Percentiles rank a stretch among this genome's conserved stretches.
Evolutionary conservation across 73 alveolate species (phyloP).

Genomic region (Uronychia binucleata): DNA sequence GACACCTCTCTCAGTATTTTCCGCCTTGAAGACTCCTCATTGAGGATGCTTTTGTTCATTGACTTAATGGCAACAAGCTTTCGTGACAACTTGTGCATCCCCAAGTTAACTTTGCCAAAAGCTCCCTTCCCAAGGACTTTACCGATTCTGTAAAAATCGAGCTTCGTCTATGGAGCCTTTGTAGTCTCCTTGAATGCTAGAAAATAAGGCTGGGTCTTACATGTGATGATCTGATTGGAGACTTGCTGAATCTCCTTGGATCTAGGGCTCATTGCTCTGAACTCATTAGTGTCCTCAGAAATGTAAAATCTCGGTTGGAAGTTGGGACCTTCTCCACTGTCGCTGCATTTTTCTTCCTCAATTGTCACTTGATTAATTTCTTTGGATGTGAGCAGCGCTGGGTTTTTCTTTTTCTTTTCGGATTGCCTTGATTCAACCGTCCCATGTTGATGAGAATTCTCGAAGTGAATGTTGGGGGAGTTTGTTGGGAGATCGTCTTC

Average conservation of each 20-base stretch:
- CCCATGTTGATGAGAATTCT: not conserved
- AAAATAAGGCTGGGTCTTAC: not conserved
- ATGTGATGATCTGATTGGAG: slow-evolving; percentile 6
- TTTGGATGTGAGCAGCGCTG: not conserved
- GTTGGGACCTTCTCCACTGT: not conserved
- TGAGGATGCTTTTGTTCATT: slow-evolving; percentile 50
- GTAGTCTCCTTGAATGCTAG: not conserved
- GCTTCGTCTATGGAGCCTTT: slow-evolving; percentile 51
- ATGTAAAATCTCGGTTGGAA: not conserved
- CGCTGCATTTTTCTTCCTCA: not conserved
- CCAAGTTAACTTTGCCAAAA: slow-evolving; percentile 75
- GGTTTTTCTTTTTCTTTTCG: not conserved
- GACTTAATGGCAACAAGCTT: slow-evolving; percentile 73
- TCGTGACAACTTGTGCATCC: slow-evolving; percentile 71
- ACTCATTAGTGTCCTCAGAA: not conserved
- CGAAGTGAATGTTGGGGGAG: not conserved
- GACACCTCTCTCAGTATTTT: slow-evolving; percentile 46
- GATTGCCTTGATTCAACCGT: not conserved
- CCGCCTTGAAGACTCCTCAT: slow-evolving; percentile 30
- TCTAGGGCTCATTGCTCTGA: slow-evolving; percentile 24
- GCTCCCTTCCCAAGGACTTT: slow-evolving; percentile 74
- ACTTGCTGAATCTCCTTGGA: slow-evolving; percentile 33
- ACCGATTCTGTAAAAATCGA: slow-evolving; percentile 70
- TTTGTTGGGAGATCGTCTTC: not conserved
- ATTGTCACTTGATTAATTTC: not conserved